Percentiles rank a stretch among this genome's conserved stretches.
Evolutionary conservation across 169 alveolate genomes (phyloP).

Genomic region (Plasmodium reichenowi): DNA sequence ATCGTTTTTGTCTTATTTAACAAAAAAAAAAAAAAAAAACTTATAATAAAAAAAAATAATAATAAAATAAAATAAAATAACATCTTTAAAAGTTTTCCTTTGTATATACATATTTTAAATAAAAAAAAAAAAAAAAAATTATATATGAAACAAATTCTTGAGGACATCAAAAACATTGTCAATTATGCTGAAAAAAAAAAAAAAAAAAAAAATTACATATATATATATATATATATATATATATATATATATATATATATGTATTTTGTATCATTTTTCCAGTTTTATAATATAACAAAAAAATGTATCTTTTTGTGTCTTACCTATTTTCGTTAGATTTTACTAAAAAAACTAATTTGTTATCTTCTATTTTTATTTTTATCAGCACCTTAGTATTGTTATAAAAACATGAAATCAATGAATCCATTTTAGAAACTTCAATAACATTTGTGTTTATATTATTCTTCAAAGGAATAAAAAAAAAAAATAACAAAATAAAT

Average conservation of each 20-base stretch:
- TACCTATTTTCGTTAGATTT: constrained; percentile 65
- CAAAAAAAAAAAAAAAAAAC: constrained; percentile 27
- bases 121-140: constrained; percentile 2
- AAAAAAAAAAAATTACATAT: constrained; percentile 26
- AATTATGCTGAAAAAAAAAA: constrained; percentile 37
- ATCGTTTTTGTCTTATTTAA: constrained; percentile 28
- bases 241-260: constrained; percentile 1
- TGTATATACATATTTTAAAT: constrained; percentile 8
- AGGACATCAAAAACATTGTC: constrained; percentile 66
- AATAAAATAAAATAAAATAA: neutral
- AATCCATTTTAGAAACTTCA: constrained; percentile 62
- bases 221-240: neutral
- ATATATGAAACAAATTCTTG: constrained; percentile 57
- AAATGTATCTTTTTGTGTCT: neutral
- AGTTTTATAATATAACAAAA: neutral
- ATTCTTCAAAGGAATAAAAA: constrained; percentile 23
- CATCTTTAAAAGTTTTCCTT: neutral
- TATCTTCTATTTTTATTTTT: constrained; percentile 67
- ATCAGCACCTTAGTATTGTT: constrained; percentile 46
- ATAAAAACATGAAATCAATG: constrained; percentile 51
- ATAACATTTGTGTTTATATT: constrained; percentile 48
- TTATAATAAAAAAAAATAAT: neutral
- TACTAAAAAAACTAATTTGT: constrained; percentile 68
- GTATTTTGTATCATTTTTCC: neutral
- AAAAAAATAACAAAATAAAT: constrained; percentile 13